These are phyloP conservation scores for Nectriaceae sp. DNA, from an alignment of 2,329 filamentous ascomycete species.

Conservation along the genomic window DNA sequence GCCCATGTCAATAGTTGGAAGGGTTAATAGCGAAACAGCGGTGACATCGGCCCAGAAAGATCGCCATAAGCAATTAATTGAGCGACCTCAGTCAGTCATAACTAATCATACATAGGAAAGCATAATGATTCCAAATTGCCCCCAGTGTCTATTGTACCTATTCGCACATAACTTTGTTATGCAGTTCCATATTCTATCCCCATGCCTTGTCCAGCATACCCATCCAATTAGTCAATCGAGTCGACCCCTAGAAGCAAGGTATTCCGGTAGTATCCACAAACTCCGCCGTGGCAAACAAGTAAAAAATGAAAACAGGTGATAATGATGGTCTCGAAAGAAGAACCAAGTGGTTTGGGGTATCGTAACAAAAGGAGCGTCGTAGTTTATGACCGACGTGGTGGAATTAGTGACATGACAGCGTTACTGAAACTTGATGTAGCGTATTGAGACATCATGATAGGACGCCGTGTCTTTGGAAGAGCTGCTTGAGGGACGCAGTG, in stretches of 20 bases:
- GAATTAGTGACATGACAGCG: neutral
- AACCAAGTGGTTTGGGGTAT: neutral
- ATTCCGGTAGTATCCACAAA: neutral
- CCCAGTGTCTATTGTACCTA: too few relatives aligned
- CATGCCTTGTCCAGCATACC: neutral
- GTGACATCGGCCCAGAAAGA: too few relatives aligned
- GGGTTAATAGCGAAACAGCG: too few relatives aligned
- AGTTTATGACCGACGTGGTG: neutral
- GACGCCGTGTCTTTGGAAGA: slow-evolving; percentile 56
- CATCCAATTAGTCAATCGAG: neutral
- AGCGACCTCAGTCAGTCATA: too few relatives aligned
- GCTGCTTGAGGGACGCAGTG: slow-evolving; percentile 51
- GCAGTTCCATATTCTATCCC: neutral
- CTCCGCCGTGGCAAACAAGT: neutral
- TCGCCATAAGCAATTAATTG: too few relatives aligned
- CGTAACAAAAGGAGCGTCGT: neutral
- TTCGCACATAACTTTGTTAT: neutral
- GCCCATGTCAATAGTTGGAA: too few relatives aligned
- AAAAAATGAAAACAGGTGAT: neutral
- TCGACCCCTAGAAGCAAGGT: neutral
- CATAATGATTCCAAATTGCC: too few relatives aligned
- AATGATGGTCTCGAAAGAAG: neutral
- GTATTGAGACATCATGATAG: slow-evolving; percentile 38
- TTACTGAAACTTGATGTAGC: neutral
- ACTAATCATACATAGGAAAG: too few relatives aligned